phyloP scores from a whole-genome alignment of 2,329 filamentous ascomycete species.

The Colletotrichum destructivum region DNA sequence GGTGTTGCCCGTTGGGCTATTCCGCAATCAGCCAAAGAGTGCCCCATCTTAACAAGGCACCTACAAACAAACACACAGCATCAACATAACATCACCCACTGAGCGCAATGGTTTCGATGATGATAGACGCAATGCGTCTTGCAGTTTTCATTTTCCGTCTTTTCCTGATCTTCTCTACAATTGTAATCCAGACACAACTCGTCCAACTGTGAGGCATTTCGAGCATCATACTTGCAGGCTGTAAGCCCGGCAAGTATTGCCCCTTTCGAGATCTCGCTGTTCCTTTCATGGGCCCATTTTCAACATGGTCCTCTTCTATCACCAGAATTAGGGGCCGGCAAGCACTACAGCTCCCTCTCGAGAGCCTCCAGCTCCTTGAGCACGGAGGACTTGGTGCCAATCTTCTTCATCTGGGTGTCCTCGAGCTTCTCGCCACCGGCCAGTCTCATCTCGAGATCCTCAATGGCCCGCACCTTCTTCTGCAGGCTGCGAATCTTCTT shows the following conservation, averaged over 20 bases:
- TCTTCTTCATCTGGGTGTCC: conserved; percentile 99
- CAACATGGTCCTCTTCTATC: neutral
- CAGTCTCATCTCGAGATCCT: conserved; percentile 97
- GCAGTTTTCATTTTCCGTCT: conserved; percentile 11
- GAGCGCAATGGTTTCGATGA: neutral
- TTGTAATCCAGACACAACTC: conserved; percentile 18
- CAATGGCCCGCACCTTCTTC: conserved; percentile 98
- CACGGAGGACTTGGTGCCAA: conserved; percentile 87
- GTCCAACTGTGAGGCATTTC: conserved; percentile 8
- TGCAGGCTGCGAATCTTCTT: conserved; percentile 95
- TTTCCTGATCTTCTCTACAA: conserved; percentile 19
- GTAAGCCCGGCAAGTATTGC: neutral
- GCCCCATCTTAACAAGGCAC: neutral
- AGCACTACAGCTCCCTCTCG: conserved; percentile 45
- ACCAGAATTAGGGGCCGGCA: neutral
- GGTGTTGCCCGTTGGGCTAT: too few relatives aligned
- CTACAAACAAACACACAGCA: neutral
- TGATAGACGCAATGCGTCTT: conserved; percentile 8
- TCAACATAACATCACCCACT: neutral
- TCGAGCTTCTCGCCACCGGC: conserved; percentile 96
- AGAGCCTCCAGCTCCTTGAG: conserved; percentile 84
- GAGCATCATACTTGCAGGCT: neutral
- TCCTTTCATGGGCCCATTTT: neutral
- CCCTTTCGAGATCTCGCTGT: neutral
- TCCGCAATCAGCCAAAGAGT: neutral